Evolutionary conservation across 805 yeast genomes (phyloP).

Genomic region (Metschnikowia rubicola): DNA sequence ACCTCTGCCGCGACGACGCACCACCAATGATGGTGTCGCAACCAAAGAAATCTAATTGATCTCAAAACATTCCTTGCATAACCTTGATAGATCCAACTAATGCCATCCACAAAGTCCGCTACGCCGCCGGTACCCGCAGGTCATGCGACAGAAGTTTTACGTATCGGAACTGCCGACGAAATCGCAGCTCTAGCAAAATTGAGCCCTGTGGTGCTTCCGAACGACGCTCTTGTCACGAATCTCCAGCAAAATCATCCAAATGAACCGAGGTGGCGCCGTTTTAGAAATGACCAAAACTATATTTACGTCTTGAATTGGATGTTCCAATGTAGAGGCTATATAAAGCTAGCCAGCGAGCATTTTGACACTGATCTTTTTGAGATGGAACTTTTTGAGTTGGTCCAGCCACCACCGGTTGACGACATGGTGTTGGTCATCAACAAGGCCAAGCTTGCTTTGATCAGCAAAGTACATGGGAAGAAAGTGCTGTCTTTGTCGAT

Average conservation of each 20-base stretch:
- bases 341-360: constrained; percentile 48
- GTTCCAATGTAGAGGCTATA: constrained; percentile 47
- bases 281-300: constrained; percentile 20
- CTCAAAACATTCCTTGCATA: neutral
- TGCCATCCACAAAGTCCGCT: constrained; percentile 10
- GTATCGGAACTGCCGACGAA: constrained; percentile 16
- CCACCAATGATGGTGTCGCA: too few relatives aligned
- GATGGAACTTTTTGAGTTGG: constrained; percentile 49
- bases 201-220: constrained; percentile 15
- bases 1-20: too few relatives aligned
- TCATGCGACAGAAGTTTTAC: constrained; percentile 14
- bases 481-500: constrained; percentile 26
- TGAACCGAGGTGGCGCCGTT: constrained; percentile 16
- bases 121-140: constrained; percentile 14
- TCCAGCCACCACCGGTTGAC: constrained; percentile 32
- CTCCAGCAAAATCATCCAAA: constrained; percentile 15
- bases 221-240: constrained; percentile 13
- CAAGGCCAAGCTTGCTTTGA: constrained; percentile 41
- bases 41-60: neutral
- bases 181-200: constrained; percentile 14
- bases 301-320: constrained; percentile 52
- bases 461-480: constrained; percentile 39
- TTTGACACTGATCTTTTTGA: constrained; percentile 61
- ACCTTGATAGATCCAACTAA: neutral
- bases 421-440: constrained; percentile 36